These are phyloP conservation scores for Skeletonema tropicum DNA, from an alignment of 108 stramenopile genomes.

Conservation along the genomic window DNA sequence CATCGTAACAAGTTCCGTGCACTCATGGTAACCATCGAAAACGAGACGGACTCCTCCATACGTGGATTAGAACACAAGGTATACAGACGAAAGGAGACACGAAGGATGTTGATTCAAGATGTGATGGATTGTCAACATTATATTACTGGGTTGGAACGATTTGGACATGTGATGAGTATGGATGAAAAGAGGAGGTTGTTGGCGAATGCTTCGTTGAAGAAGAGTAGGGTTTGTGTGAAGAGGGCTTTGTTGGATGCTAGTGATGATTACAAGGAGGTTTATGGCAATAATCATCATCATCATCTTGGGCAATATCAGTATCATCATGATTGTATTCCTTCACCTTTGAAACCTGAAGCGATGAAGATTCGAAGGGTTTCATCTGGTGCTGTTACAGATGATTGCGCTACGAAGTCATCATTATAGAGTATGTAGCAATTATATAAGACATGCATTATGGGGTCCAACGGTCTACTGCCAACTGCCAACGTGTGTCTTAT, in stretches of 20 bases:
- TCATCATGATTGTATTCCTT: neutral
- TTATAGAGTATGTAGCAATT: neutral
- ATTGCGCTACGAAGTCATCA: neutral
- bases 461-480: too few species aligned
- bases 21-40: slow-evolving; percentile 25
- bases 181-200: slow-evolving; percentile 13
- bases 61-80: slow-evolving; percentile 42
- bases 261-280: slow-evolving; percentile 25
- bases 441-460: too few species aligned
- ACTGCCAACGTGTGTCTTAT: too few species aligned
- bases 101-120: slow-evolving; percentile 17
- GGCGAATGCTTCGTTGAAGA: slow-evolving; percentile 27
- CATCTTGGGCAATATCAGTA: neutral
- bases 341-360: neutral
- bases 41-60: slow-evolving; percentile 16
- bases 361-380: neutral
- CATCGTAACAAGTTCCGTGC: slow-evolving; percentile 13
- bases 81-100: slow-evolving; percentile 21
- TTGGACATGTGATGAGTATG: slow-evolving; percentile 12
- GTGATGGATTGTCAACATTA: slow-evolving; percentile 40
- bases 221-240: slow-evolving; percentile 1
- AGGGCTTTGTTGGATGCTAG: slow-evolving; percentile 22
- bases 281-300: neutral
- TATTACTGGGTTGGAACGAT: slow-evolving; percentile 18
- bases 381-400: neutral